Evolutionary conservation across 2,329 filamentous ascomycete genomes (phyloP).

Genomic region (Colletotrichum sp.): DNA sequence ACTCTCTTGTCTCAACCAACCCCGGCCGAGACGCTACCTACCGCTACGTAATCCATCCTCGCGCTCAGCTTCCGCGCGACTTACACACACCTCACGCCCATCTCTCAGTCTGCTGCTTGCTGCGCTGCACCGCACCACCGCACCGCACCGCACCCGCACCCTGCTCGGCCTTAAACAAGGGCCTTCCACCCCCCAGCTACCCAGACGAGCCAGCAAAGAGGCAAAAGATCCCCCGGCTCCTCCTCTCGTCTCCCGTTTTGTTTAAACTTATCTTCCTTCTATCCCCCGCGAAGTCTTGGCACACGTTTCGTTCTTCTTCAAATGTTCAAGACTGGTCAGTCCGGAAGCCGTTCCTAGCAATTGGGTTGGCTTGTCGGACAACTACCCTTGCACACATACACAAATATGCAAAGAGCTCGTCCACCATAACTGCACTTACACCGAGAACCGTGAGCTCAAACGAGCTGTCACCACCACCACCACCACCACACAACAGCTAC

Average conservation of each 20-base stretch:
- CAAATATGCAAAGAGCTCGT: constrained; percentile 19
- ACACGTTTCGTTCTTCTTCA: constrained; percentile 19
- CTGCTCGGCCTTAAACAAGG: constrained; percentile 20
- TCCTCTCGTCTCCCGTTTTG: constrained; percentile 16
- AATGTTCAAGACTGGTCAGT: constrained; percentile 20
- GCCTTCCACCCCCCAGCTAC: constrained; percentile 12
- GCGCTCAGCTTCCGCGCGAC: constrained; percentile 19
- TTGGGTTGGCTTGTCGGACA: constrained; percentile 19
- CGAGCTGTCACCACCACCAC: background rate
- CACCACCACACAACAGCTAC: constrained; percentile 12
- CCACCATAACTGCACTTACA: constrained; percentile 21
- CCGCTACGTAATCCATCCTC: constrained; percentile 22
- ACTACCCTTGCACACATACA: constrained; percentile 12
- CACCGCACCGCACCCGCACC: constrained; percentile 9
- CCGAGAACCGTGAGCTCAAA: constrained; percentile 16
- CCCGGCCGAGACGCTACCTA: constrained; percentile 21
- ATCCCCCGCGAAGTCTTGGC: constrained; percentile 21
- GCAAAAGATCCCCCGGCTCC: constrained; percentile 19
- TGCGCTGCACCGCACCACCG: constrained; percentile 1
- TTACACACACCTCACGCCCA: constrained; percentile 6
- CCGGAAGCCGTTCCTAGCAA: constrained; percentile 19
- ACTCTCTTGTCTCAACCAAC: constrained; percentile 21
- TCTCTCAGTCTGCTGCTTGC: background rate
- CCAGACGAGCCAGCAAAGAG: constrained; percentile 17
- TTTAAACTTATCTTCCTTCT: constrained; percentile 21